phyloP scores from a whole-genome alignment of 2,329 filamentous ascomycete species.

The Arthroderma sp. region DNA sequence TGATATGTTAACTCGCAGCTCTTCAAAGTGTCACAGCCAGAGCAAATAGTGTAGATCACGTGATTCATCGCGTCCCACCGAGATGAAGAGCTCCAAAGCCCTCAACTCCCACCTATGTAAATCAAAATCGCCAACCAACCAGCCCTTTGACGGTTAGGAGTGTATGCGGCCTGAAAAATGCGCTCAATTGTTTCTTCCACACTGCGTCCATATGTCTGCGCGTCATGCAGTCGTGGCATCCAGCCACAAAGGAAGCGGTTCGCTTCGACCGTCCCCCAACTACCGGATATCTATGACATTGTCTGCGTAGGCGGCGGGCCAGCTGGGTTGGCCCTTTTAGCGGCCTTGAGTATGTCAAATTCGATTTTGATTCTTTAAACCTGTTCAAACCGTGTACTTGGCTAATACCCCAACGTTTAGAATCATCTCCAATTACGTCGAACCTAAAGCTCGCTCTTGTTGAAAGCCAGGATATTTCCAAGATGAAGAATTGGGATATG shows the following conservation, averaged over 20 bases:
- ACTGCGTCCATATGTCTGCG: constrained; percentile 28
- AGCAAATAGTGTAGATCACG: no score
- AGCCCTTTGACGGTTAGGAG: no score
- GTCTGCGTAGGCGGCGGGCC: constrained; percentile 85
- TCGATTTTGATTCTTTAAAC: background rate
- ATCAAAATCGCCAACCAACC: no score
- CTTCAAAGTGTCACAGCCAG: no score
- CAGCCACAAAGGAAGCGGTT: constrained; percentile 19
- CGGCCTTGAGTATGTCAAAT: constrained; percentile 53
- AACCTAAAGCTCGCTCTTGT: constrained; percentile 74
- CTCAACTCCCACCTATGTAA: no score
- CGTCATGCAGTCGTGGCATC: constrained; percentile 23
- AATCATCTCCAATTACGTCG: constrained; percentile 60
- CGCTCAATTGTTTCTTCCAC: constrained; percentile 19
- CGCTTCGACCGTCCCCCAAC: constrained; percentile 21
- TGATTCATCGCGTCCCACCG: no score
- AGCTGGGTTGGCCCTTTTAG: constrained; percentile 69
- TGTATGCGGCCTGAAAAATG: constrained; percentile 15
- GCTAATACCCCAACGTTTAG: constrained; percentile 32
- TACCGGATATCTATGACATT: constrained; percentile 75
- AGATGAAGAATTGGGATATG: constrained; percentile 52
- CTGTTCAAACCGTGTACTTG: background rate
- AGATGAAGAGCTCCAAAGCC: no score
- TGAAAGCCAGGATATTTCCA: constrained; percentile 73
- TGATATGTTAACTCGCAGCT: no score